Conservation (phyloP, 78 protist species). For the Emiliania huxleyi region DNA sequence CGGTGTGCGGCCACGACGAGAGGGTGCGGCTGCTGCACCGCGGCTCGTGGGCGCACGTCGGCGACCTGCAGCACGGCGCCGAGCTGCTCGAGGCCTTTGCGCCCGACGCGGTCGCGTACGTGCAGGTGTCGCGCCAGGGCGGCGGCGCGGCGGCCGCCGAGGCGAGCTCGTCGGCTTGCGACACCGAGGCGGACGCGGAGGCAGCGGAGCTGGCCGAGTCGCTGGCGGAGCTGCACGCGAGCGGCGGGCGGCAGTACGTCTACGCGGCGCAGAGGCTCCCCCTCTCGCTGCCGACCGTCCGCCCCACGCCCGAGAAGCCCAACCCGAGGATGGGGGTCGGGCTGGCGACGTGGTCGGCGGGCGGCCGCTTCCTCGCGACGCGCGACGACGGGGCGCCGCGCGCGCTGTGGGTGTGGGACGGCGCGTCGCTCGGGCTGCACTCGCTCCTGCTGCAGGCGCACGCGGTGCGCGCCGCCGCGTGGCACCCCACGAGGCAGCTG, state of each 20-base stretch:
- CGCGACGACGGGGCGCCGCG: background rate
- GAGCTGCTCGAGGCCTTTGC: background rate
- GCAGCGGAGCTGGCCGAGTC: too few species aligned
- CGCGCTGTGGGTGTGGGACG: background rate
- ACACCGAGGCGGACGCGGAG: background rate
- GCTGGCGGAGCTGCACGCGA: background rate
- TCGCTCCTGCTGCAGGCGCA: background rate
- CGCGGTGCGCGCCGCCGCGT: background rate
- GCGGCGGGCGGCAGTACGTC: background rate
- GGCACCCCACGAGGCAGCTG: background rate
- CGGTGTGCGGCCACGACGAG: background rate
- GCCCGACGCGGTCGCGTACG: background rate
- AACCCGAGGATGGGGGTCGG: background rate
- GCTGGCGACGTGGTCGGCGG: background rate
- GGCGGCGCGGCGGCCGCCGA: background rate
- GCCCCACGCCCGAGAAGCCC: background rate
- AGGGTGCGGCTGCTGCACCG: background rate
- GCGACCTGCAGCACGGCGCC: background rate
- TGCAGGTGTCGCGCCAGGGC: background rate
- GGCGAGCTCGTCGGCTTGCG: background rate
- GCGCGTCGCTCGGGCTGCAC: background rate
- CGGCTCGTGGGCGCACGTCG: background rate
- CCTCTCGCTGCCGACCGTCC: background rate
- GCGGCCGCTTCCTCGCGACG: background rate
- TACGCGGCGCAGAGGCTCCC: background rate